phyloP scores from a whole-genome alignment of 495 filamentous ascomycete genomes.

The Tuber indicum region DNA sequence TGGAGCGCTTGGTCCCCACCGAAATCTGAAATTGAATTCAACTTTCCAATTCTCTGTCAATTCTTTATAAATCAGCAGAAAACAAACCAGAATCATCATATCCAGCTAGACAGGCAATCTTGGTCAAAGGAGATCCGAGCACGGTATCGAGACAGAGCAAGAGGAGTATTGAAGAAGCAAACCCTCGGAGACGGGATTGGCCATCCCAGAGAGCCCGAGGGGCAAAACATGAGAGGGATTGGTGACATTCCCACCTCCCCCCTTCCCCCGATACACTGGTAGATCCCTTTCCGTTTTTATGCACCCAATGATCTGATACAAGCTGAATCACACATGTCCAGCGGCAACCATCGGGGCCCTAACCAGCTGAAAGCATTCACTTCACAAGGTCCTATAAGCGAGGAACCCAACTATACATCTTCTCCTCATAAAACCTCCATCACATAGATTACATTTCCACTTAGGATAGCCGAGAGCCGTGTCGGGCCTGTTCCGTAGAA shows the following conservation, averaged over 20 bases:
- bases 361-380: conserved; percentile 39
- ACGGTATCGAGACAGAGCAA: background rate
- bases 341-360: conserved; percentile 16
- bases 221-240: background rate
- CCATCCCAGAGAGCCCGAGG: conserved; percentile 3
- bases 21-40: background rate
- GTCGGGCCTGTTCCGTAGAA: conserved; percentile 48
- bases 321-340: background rate
- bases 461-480: conserved; percentile 44
- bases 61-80: background rate
- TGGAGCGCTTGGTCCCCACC: background rate
- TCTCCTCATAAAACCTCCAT: background rate
- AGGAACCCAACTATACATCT: conserved; percentile 43
- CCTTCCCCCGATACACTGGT: too few species aligned
- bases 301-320: background rate
- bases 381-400: conserved; percentile 42
- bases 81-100: background rate
- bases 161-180: conserved; percentile 7
- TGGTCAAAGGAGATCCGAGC: background rate
- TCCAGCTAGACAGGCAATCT: background rate
- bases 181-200: conserved; percentile 2
- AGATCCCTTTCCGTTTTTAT: background rate
- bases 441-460: conserved; percentile 2
- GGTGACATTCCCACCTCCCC: background rate
- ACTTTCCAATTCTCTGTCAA: background rate